A percentile compares a stretch with the other conserved stretches of the same genome.
Evolutionary conservation across 768 basidiomycete genomes (phyloP).

Genomic region (Tubosaeta sp.): DNA sequence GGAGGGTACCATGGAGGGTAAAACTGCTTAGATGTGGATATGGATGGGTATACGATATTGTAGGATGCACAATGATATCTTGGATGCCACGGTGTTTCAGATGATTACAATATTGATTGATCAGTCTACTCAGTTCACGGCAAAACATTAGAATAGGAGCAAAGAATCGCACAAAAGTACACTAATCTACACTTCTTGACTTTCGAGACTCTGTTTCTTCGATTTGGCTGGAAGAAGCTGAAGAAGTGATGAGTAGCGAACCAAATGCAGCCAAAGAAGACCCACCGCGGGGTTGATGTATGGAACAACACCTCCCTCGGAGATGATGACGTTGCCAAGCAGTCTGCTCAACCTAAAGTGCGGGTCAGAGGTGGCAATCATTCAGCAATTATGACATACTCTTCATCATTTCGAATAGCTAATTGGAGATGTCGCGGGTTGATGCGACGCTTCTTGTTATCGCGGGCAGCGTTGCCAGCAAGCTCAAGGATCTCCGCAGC

Average conservation of each 20-base stretch:
- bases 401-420: conserved; percentile 92
- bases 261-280: neutral
- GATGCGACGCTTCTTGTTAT: conserved; percentile 95
- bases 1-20: conserved; percentile 69
- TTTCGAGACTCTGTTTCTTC: conserved; percentile 31
- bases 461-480: conserved; percentile 85
- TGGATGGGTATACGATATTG: conserved; percentile 21
- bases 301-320: conserved; percentile 91
- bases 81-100: neutral
- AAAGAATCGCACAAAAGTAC: neutral
- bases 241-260: neutral
- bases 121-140: neutral
- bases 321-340: conserved; percentile 83
- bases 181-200: conserved; percentile 28
- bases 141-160: neutral
- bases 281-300: conserved; percentile 63
- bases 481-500: conserved; percentile 93
- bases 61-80: conserved; percentile 29
- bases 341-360: conserved; percentile 58
- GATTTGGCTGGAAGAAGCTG: conserved; percentile 29
- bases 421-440: conserved; percentile 93
- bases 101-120: neutral
- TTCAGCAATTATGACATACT: conserved; percentile 40
- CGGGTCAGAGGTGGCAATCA: neutral
- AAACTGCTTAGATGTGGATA: conserved; percentile 36